Base-by-base conservation (phyloP, 495 filamentous ascomycete species). In the Annulohypoxylon bovei region DNA sequence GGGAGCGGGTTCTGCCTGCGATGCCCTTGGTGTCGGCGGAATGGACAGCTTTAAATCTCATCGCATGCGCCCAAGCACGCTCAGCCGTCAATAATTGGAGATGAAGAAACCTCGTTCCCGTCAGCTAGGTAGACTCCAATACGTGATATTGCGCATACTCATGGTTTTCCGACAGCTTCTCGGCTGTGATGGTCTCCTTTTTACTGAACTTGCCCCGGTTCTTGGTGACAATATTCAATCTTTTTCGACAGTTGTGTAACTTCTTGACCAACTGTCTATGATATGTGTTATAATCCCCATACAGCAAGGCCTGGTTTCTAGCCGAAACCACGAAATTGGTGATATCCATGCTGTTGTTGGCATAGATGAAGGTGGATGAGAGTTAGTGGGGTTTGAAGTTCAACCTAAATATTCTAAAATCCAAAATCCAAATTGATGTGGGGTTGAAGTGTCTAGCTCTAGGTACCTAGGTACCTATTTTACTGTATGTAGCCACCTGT, bases 11-110 rank as follows among this genome's bases (percentile, higher is more conserved):
- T 18, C 89, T 88, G 49, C 93, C 89, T n/a, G 91, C 85, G 58
- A 96, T 89, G 32, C 89, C 88, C 77, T 93, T 90, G 33, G 86
- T 85, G 68, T 95, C 93, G 71, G 92, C 88, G 40, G 92, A 87
- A 77, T 97, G 92, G 22, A 87, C 79, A 5, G 93, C 87, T 78
- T 97, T 97, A 86, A 98, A 93, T 70, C 91, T 86, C 93, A 97
- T 95, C 55, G 94, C 96, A 76, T 97, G 90, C 1, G 96, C 96
- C 94, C 96, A 98, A 56, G 96, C 93, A 69, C 96, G 87, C 81
- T 99, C 96, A 62, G 94, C 87, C 32, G 89, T 90, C 69, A 97
- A 87, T 58, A 99, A 86, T 42, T 94, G 84, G 42, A 97, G 86
- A 65, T 93, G 85, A 39, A 91, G 88, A 76, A 90, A 95, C 74